Evolutionary conservation across 495 filamentous ascomycete genomes (phyloP), one percentile per base, ranked within the genome.

Genomic region (Xylaria castorea): DNA sequence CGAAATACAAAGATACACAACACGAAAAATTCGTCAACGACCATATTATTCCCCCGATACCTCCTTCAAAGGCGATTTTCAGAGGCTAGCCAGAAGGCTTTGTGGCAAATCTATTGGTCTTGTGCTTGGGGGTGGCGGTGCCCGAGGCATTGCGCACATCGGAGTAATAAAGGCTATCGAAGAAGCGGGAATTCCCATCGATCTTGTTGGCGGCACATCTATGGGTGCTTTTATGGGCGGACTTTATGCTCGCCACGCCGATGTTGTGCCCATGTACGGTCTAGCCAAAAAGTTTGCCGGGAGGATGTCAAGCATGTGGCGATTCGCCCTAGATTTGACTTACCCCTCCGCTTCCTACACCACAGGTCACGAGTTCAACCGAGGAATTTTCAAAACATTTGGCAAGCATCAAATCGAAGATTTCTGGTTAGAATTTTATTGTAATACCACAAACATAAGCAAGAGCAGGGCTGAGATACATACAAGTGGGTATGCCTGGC

Each of bases 361-460:
- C 8, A 99, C 96, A 0, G 96, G 96, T 5, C 96, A 99, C 80
- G 96, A 98, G 77, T 99, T 99, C 88, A 99, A 99, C 79, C 93
- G 96, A 4, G 97, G 97, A 14, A 98, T 99, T 77, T 99, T 98
- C 89, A 98, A 98, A 82, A 94, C 96, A 0, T 97, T 99, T 80
- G 95, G 94, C 11, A 93, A 97, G 73, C 91, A 92, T 48, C 96
- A 98, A 80, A 98, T 99, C 68, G 96, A 99, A 82, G 97, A 98
- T 79, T 98, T 98, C 79, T 98, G 96, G 96, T 89, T 99, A 20
- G 94, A 97, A 71, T 99, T 94, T 82, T 99, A 98, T 85, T 98
- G 97, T 86, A 99, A 99, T 80, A 98, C 95, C 0, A 98, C 97
- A 34, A 98, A 97, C 76, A 98, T 99, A 83, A 93, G 90, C 83